Base-by-base conservation (phyloP, 2,329 filamentous ascomycete genomes). In the Tolypocladium tundrense region DNA sequence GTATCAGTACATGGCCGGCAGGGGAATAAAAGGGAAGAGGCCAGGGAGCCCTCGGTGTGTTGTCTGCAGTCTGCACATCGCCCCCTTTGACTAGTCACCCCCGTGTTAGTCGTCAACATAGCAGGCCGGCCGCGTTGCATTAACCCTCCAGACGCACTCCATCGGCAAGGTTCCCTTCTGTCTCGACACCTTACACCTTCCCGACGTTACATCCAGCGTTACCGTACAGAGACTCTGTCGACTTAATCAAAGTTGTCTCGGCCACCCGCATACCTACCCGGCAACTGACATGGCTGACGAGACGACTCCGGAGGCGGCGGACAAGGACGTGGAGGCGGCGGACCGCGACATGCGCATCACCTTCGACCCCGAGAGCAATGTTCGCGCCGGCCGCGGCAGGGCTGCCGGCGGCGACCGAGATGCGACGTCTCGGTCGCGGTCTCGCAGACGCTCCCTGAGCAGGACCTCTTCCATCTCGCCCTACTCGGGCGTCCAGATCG, bases 401-500 rank as follows among this genome's bases (percentile, higher is more conserved):
- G 51, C 58, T 41, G n/a, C 56, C 21, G 60, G 50, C 33, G 54
- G 45, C 19, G 58, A 57, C 53, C 43, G 43, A 35, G 48, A 54
- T 42, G 52, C 40, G 13, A 50, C 41, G 24, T 61, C 63, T 9
- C 65, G 64, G 39, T 63, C 65, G 24, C 43, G 60, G 14, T 66
- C 63, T 27, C 65, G 65, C 53, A 60, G 62, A 27, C 61, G 64
- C 55, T 66, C 65, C 6, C 6, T 63, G 57, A 66, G 65, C 45
- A 60, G 63, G 11, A 56, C 54, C 31, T 64, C 62, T 8, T 51
- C 59, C 53, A 57, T 41, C 11, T 54, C 69, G 6, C 70, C 70
- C 1, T 72, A 72, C 61, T 67, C 68, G 1, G 73, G 70, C 35
- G 64, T 72, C 4, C 73, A 69, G 43, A 75, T 75, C 56, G 69